Evolutionary conservation across 2,329 filamentous ascomycete genomes (phyloP), one percentile per base, ranked within the genome.

Genomic region (Claviceps fusiformis): DNA sequence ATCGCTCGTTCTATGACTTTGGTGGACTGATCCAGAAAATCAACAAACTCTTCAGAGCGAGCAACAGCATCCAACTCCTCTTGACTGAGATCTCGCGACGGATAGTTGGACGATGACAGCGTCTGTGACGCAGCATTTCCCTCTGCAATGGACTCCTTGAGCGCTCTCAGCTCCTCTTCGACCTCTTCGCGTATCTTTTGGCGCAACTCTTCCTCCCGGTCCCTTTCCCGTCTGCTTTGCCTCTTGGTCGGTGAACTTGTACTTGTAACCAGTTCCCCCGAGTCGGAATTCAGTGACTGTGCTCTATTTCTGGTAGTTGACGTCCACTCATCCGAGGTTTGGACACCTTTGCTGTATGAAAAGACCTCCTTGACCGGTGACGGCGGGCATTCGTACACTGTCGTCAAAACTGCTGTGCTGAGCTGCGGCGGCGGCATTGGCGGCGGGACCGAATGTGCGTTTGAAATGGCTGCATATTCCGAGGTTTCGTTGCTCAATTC

Each of bases 1-100:
- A 98, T 74, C 5, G 93, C 92, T 64, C 93, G 83, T 73, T 98
- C 93, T 62, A 98, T 92, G 51, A 98, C 91, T 71, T 97, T 98
- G 55, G 89, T 95, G 27, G 92, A 96, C 62, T 89, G 82, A 64
- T 98, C 93, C 35, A 98, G 83, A 65, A 98, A 98, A 62, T 95
- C 89, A 58, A 93, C 78, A 67, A 98, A 98, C 52, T 97, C 93
- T 35, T 92, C 84, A 0, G 92, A 96, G 54, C 87, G 87, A 29
- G 89, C 93, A 31, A 97, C 90, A 6, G 92, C 93, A 61, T 87
- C 83, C 44, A 96, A 75, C 68, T 98, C 95, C 63, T 97, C 93
- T 17, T 80, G 75, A 2, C 84, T 90, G 51, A 98, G 77, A 37
- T 85, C 83, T 64, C 92, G 82, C 51, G 86, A 82, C 2, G 92